Percentiles rank a stretch among this genome's conserved stretches.
Conservation (phyloP, 257 asterid genomes). For the Petrea volubilis region DNA sequence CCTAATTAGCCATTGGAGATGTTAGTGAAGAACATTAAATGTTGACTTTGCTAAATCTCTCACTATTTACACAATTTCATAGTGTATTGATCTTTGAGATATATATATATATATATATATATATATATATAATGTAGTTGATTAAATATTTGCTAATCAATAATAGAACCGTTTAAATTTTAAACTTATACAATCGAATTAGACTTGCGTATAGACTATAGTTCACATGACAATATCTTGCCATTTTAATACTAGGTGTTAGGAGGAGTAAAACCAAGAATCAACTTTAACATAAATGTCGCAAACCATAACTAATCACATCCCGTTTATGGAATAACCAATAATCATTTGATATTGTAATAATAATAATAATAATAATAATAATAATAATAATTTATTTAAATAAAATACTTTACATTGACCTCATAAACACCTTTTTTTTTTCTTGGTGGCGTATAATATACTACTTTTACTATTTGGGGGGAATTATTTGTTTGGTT, state of each 20-base stretch:
- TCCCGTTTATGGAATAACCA: background rate
- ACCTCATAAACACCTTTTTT: background rate
- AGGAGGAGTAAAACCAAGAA: background rate
- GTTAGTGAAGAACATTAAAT: background rate
- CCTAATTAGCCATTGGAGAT: too few species aligned
- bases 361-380: too few species aligned
- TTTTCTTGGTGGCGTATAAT: background rate
- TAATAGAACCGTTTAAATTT: background rate
- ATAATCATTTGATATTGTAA: background rate
- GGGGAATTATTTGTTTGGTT: too few species aligned
- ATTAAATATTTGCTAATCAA: background rate
- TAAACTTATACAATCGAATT: constrained; percentile 13
- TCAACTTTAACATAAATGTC: background rate
- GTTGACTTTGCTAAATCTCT: background rate
- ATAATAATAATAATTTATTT: too few species aligned
- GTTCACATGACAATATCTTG: background rate
- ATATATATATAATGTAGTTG: too few species aligned
- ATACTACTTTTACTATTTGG: too few species aligned
- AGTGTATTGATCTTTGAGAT: background rate
- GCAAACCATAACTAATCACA: background rate
- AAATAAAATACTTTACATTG: background rate
- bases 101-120: too few species aligned
- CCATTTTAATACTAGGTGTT: background rate
- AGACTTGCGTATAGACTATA: background rate
- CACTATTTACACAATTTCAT: background rate